Conservation (phyloP, 495 filamentous ascomycete genomes). For the Penicillium flavigenum region DNA sequence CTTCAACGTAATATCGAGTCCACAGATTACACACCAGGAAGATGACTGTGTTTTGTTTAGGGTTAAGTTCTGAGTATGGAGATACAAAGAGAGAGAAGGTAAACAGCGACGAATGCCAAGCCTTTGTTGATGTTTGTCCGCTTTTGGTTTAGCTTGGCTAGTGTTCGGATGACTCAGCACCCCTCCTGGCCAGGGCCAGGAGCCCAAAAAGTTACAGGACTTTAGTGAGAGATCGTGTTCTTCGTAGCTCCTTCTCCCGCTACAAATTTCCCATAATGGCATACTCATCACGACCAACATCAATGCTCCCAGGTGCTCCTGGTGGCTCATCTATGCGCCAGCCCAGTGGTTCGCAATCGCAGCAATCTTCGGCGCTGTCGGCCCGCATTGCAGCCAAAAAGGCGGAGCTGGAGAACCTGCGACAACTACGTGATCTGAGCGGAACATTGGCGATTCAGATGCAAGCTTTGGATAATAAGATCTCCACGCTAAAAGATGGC, state of each 20-base stretch:
- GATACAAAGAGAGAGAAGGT: slow-evolving; percentile 13
- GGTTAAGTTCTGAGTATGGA: not conserved
- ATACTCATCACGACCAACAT: slow-evolving; percentile 52
- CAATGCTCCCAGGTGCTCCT: slow-evolving; percentile 35
- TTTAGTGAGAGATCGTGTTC: not conserved
- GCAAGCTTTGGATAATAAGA: slow-evolving; percentile 84
- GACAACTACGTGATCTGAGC: slow-evolving; percentile 84
- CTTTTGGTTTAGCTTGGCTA: slow-evolving; percentile 30
- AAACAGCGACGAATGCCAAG: slow-evolving; percentile 23
- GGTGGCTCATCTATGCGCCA: slow-evolving; percentile 37
- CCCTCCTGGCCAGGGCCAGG: no score
- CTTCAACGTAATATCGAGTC: not conserved
- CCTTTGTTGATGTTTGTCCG: slow-evolving; percentile 45
- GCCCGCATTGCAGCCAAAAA: slow-evolving; percentile 92
- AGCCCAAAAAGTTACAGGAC: not conserved
- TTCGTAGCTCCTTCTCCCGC: not conserved
- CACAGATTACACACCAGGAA: not conserved
- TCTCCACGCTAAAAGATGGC: slow-evolving; percentile 83
- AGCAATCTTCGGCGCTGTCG: slow-evolving; percentile 78
- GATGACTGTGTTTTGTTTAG: not conserved
- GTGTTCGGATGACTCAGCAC: slow-evolving; percentile 23
- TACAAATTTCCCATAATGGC: slow-evolving; percentile 46
- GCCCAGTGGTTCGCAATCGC: slow-evolving; percentile 37
- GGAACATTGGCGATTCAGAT: slow-evolving; percentile 85
- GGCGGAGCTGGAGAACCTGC: slow-evolving; percentile 85